Evolutionary conservation across 2,329 filamentous ascomycete genomes (phyloP).

Genomic region (Fusarium poae): DNA sequence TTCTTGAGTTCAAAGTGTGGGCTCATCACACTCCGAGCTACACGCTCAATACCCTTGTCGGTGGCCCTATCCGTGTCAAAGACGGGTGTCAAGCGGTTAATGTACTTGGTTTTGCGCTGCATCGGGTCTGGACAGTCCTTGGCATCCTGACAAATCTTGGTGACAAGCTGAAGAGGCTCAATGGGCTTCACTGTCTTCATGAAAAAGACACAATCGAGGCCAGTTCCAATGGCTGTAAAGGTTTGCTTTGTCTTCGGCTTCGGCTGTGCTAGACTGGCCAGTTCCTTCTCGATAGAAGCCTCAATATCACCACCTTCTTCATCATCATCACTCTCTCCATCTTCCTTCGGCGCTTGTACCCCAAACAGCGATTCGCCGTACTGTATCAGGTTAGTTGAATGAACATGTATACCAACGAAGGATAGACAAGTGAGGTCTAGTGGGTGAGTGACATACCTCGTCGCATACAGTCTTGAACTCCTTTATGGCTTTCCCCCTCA

Average conservation of each 20-base stretch:
- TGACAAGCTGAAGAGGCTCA: conserved; percentile 67
- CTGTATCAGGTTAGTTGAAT: conserved; percentile 55
- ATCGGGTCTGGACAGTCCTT: conserved; percentile 57
- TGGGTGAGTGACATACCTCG: conserved; percentile 61
- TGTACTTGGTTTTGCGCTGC: conserved; percentile 65
- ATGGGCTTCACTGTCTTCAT: conserved; percentile 68
- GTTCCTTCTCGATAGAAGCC: conserved; percentile 76
- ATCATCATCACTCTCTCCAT: conserved; percentile 51
- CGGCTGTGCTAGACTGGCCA: conserved; percentile 66
- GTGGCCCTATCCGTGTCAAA: conserved; percentile 72
- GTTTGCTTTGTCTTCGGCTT: conserved; percentile 59
- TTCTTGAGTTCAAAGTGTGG: conserved; percentile 69
- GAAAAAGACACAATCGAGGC: conserved; percentile 74
- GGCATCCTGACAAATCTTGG: conserved; percentile 68
- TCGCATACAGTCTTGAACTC: conserved; percentile 77
- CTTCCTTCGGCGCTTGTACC: conserved; percentile 57
- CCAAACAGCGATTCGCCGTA: conserved; percentile 74
- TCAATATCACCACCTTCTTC: conserved; percentile 75
- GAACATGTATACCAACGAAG: background rate
- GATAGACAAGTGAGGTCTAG: background rate
- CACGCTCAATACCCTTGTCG: conserved; percentile 74
- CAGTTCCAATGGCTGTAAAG: conserved; percentile 67
- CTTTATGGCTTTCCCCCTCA: conserved; percentile 76
- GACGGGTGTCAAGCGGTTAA: conserved; percentile 70
- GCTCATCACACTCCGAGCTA: conserved; percentile 72